Evolutionary conservation across 2,329 filamentous ascomycete species (phyloP), one percentile per base, ranked within the genome.

Genomic region (Aspergillus brunneoviolaceus): DNA sequence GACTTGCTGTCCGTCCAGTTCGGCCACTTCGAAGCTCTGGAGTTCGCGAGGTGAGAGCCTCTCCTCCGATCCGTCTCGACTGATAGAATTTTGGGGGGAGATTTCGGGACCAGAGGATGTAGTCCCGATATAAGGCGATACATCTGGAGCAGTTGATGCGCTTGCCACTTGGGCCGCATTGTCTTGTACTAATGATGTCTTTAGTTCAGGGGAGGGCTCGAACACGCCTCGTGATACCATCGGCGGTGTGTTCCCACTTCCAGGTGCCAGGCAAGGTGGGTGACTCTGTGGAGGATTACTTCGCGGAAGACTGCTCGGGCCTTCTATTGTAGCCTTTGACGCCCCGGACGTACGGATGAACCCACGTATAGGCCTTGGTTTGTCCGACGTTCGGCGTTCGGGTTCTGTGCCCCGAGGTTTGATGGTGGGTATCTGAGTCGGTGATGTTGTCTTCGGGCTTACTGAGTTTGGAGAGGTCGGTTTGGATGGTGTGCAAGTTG

Each of bases 341-440:
- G 70, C 64, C 35, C 67, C 71, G 63, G 69, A 65, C 57, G 68
- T 75, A 73, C 65, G 74, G 72, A 71, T 76, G 73, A 67, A 74
- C 57, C 74, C 74, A 76, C 69, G 72, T 60, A 73, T 74, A 64
- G 65, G 62, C 62, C 50, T 65, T 27, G 51, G 65, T 45, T 60
- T 62, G 59, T 66, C 59, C 57, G 55, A 48, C 29, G 39, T 48
- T 49, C 48, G 27, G 57, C 48, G 54, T 35, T 49, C 58, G 52
- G 35, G 12, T 53, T 64, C 59, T 57, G 39, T 33, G 11, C 42
- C 27, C 55, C 55, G 60, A 14, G 62, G 63, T 53, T 66, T 67
- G 33, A 50, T 42, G n/a, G 42, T 53, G 25, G 62, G 59, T 31
- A 47, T 45, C 39, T 10, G 58, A 63, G 51, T 52, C 68, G 54